Conservation (phyloP, 2,329 filamentous ascomycete genomes). For the Fusarium sterilihyphosum region DNA sequence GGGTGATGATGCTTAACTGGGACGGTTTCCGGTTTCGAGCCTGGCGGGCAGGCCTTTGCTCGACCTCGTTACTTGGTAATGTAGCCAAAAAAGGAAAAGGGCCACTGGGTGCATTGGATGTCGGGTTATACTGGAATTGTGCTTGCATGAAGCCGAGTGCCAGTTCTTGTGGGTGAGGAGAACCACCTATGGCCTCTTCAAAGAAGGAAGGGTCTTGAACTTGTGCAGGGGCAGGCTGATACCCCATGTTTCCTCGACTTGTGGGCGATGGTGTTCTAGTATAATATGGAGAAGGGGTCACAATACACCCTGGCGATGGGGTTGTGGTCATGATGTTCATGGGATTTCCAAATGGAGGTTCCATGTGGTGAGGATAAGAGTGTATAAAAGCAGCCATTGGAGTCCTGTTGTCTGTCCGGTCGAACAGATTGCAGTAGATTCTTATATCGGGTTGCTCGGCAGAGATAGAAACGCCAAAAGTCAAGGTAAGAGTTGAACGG, state of each 20-base stretch:
- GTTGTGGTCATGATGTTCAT: conserved; percentile 26
- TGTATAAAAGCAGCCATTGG: conserved; percentile 34
- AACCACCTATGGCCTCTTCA: conserved; percentile 40
- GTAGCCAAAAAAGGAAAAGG: conserved; percentile 1
- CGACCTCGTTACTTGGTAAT: conserved; percentile 19
- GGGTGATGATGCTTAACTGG: conserved; percentile 16
- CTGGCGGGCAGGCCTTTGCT: conserved; percentile 19
- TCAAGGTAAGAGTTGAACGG: background rate
- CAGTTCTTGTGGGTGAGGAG: conserved; percentile 32
- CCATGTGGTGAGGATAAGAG: conserved; percentile 31
- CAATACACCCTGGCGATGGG: conserved; percentile 31
- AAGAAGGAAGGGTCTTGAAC: conserved; percentile 38
- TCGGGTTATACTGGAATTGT: conserved; percentile 22
- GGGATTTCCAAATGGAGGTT: conserved; percentile 21
- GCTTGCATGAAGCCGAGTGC: conserved; percentile 29
- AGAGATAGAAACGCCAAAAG: background rate
- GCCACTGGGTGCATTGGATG: conserved; percentile 2
- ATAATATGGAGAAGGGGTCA: conserved; percentile 35
- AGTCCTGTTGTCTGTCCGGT: background rate
- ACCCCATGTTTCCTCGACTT: conserved; percentile 27
- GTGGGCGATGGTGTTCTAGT: conserved; percentile 36
- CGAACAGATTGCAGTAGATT: conserved; percentile 4
- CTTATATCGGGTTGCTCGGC: background rate
- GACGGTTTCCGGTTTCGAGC: conserved; percentile 16
- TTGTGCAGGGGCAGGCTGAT: conserved; percentile 32